Conservation (phyloP, 2,329 filamentous ascomycete genomes). For the Lachnellula arida region DNA sequence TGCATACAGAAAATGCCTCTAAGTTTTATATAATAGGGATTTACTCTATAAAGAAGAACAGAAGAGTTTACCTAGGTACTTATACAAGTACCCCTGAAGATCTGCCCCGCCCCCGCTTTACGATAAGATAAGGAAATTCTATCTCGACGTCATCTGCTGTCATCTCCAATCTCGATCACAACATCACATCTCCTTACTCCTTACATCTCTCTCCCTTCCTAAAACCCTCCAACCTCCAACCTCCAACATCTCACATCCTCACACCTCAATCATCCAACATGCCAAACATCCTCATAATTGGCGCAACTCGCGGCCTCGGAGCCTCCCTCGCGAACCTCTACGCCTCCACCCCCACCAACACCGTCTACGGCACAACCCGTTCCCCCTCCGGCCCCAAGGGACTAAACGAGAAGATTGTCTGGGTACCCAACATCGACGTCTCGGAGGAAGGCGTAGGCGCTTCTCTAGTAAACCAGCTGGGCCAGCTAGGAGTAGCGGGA, state of each 20-base stretch:
- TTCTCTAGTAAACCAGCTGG: conserved; percentile 42
- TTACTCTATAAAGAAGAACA: no score
- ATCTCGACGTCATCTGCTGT: not conserved
- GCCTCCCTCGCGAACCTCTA: conserved; percentile 57
- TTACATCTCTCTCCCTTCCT: not conserved
- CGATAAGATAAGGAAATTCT: not conserved
- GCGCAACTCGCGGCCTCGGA: conserved; percentile 65
- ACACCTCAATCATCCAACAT: not conserved
- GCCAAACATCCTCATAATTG: conserved; percentile 52
- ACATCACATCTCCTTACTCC: not conserved
- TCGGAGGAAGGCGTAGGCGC: conserved; percentile 43
- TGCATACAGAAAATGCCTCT: no score
- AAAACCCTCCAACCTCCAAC: not conserved
- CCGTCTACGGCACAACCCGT: conserved; percentile 57
- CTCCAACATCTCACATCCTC: not conserved
- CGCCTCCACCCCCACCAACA: conserved; percentile 40
- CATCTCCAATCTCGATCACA: not conserved
- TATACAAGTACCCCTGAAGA: not conserved
- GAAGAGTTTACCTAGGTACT: not conserved
- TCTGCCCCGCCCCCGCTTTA: not conserved
- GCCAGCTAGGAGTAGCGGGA: conserved; percentile 25
- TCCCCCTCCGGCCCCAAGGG: conserved; percentile 40
- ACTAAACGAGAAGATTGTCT: conserved; percentile 41
- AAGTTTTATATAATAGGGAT: no score
- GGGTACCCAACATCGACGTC: conserved; percentile 57